phyloP scores from a whole-genome alignment of 345 rosid genomes.

The Schrenkiella parvula region DNA sequence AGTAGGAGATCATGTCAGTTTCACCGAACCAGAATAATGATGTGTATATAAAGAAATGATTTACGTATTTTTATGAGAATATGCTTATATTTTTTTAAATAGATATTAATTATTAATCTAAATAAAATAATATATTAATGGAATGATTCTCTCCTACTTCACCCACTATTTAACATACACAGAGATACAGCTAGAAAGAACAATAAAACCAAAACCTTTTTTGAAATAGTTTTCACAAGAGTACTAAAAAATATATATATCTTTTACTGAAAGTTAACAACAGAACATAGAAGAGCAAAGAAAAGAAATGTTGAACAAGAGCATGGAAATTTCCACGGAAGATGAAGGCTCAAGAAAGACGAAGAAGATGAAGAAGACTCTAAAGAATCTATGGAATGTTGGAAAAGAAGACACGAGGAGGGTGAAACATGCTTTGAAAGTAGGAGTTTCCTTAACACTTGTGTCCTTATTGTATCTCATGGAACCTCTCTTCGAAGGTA shows the following conservation, averaged over 20 bases:
- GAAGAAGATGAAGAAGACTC: slow-evolving; percentile 43
- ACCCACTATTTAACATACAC: slow-evolving; percentile 8
- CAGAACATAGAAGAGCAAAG: neutral
- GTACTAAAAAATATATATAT: neutral
- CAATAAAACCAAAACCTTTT: neutral
- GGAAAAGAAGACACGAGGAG: slow-evolving; percentile 81
- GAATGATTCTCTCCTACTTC: neutral
- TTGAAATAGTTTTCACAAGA: neutral
- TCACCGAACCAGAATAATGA: neutral
- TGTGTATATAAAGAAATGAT: neutral
- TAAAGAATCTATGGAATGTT: slow-evolving; percentile 39
- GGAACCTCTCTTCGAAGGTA: slow-evolving; percentile 57
- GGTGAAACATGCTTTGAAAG: slow-evolving; percentile 68
- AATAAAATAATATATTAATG: neutral
- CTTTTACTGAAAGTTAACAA: slow-evolving; percentile 1
- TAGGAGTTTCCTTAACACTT: slow-evolving; percentile 64
- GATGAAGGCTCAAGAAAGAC: neutral
- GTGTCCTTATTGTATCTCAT: slow-evolving; percentile 64
- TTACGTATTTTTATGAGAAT: neutral
- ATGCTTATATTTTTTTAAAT: neutral
- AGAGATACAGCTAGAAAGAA: neutral
- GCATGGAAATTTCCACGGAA: slow-evolving; percentile 26
- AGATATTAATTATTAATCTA: neutral
- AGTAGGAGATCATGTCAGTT: neutral
- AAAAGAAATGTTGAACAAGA: slow-evolving; percentile 31